Percentiles rank a stretch among this genome's conserved stretches.
These are phyloP conservation scores for Rhizoclosmatium sp. DNA, from an alignment of 192 early-diverging fungal species.

Conservation along the genomic window DNA sequence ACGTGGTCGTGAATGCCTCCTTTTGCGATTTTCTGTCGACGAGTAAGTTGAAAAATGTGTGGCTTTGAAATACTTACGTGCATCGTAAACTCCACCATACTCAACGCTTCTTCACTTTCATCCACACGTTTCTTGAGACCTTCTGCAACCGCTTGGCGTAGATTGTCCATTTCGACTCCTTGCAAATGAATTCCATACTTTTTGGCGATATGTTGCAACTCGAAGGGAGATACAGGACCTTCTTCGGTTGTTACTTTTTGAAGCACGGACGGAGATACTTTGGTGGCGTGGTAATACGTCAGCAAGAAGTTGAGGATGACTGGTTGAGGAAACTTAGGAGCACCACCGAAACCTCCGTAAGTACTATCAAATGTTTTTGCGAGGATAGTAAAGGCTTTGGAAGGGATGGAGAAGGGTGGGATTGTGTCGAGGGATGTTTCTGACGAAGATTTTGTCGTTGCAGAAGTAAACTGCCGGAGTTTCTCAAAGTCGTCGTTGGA, in stretches of 20 bases:
- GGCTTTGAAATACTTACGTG: constrained; percentile 17
- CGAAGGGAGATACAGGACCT: not conserved
- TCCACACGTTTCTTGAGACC: constrained; percentile 13
- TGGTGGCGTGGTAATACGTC: constrained; percentile 47
- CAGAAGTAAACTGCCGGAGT: constrained; percentile 30
- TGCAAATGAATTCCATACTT: constrained; percentile 34
- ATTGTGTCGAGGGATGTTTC: constrained; percentile 1
- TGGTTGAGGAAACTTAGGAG: constrained; percentile 72
- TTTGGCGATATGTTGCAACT: constrained; percentile 22
- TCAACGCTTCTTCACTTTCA: constrained; percentile 34
- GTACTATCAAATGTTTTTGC: constrained; percentile 48
- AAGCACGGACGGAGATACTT: not conserved
- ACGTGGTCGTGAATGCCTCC: constrained; percentile 57
- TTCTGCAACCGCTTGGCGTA: not conserved
- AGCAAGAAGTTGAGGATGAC: constrained; percentile 63
- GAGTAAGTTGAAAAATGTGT: not conserved
- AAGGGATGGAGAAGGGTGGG: constrained; percentile 31
- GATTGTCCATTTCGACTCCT: not conserved
- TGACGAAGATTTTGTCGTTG: not conserved
- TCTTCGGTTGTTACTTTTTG: not conserved
- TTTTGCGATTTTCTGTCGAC: constrained; percentile 33
- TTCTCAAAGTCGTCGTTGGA: constrained; percentile 51
- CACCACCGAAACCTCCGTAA: constrained; percentile 64
- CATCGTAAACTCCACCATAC: constrained; percentile 50
- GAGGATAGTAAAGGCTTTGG: constrained; percentile 51